Evolutionary conservation across 441 rosid species (phyloP).

Genomic region (Dalechampia spathulata): DNA sequence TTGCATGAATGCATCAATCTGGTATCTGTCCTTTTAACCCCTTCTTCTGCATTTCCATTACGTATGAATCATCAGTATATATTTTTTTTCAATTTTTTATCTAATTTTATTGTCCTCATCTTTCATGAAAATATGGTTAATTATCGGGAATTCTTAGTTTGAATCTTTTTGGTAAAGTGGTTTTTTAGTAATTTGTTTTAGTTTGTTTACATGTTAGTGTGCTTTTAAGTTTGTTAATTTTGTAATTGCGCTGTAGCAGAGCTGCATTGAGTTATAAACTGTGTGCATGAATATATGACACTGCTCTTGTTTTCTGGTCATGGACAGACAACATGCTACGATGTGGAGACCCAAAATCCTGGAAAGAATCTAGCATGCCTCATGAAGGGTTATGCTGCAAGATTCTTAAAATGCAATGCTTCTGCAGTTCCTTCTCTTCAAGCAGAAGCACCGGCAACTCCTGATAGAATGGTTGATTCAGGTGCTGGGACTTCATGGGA

Average conservation of each 20-base stretch:
- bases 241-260: conserved; percentile 7
- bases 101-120: not conserved
- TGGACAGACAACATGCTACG: conserved; percentile 50
- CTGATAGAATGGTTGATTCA: conserved; percentile 46
- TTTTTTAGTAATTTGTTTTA: too few species aligned
- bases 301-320: conserved; percentile 9
- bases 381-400: conserved; percentile 72
- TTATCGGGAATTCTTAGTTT: too few species aligned
- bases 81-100: not conserved
- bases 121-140: too few species aligned
- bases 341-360: conserved; percentile 29
- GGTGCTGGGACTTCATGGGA: conserved; percentile 62
- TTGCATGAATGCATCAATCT: not conserved
- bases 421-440: conserved; percentile 40
- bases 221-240: conserved; percentile 1
- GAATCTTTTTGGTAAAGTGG: too few species aligned
- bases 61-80: too few species aligned
- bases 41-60: not conserved
- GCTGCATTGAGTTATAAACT: conserved; percentile 4
- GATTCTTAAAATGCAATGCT: conserved; percentile 58
- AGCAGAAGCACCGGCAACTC: conserved; percentile 60
- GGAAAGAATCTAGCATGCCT: conserved; percentile 30
- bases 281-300: conserved; percentile 1
- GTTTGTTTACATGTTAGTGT: not conserved
- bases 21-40: not conserved